A percentile compares a stretch with the other conserved stretches of the same genome.
These are phyloP conservation scores for Penicillium palitans DNA, from an alignment of 2,329 filamentous ascomycete genomes.

Conservation along the genomic window DNA sequence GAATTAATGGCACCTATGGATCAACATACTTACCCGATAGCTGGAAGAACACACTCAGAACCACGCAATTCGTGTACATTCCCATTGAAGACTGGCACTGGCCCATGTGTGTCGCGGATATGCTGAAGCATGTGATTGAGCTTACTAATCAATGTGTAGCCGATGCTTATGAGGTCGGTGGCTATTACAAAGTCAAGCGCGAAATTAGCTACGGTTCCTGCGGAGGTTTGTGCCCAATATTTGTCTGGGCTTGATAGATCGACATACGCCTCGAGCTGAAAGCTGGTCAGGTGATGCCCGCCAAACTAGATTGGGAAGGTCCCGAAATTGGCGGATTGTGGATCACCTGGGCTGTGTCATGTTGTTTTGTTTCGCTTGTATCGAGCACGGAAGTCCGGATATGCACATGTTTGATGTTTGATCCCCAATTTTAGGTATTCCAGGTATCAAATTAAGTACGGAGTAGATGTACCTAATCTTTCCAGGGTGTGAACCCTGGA, in stretches of 20 bases:
- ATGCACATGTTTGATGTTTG: background rate
- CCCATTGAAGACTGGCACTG: too few relatives aligned
- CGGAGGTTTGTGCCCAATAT: too few relatives aligned
- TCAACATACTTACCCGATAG: too few relatives aligned
- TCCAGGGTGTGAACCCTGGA: background rate
- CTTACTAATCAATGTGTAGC: too few relatives aligned
- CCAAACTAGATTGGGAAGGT: conserved; percentile 10
- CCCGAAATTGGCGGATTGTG: background rate
- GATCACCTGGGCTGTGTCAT: background rate
- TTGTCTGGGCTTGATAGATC: conserved; percentile 1
- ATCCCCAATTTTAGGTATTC: background rate
- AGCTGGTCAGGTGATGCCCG: background rate
- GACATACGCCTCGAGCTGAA: conserved; percentile 4
- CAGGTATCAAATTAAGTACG: background rate
- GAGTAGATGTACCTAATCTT: background rate
- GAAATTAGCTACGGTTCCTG: too few relatives aligned
- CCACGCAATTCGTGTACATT: too few relatives aligned
- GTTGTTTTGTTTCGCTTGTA: background rate
- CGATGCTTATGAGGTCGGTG: too few relatives aligned
- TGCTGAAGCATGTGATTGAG: too few relatives aligned
- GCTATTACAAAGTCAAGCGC: too few relatives aligned
- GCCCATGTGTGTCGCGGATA: too few relatives aligned
- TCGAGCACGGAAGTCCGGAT: background rate
- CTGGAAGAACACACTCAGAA: too few relatives aligned
- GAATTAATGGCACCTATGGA: too few relatives aligned